A percentile compares a stretch with the other conserved stretches of the same genome.
phyloP scores from a whole-genome alignment of 768 basidiomycete species.

The Psilocybe tampanensis region DNA sequence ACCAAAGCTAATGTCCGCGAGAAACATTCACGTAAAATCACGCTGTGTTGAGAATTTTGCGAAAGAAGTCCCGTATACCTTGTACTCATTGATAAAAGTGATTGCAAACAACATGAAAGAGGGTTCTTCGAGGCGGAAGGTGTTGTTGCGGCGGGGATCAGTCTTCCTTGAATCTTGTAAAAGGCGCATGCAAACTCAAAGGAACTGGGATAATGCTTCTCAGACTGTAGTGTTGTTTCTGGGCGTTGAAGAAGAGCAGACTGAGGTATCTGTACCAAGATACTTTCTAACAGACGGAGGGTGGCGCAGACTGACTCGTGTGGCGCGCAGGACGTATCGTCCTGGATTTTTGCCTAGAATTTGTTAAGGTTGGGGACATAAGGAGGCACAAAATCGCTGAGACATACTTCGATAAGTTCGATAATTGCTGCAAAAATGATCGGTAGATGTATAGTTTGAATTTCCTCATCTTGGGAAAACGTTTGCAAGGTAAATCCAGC shows the following conservation, averaged over 20 bases:
- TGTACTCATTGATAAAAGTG: conserved; percentile 48
- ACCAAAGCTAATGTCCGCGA: conserved; percentile 55
- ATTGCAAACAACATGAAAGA: conserved; percentile 59
- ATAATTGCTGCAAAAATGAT: conserved; percentile 71
- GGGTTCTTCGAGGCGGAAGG: conserved; percentile 42
- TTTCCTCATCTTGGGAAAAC: conserved; percentile 90
- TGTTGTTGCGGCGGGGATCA: conserved; percentile 18
- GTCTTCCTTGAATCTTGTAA: conserved; percentile 48
- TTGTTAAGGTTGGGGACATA: conserved; percentile 24
- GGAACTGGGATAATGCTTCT: conserved; percentile 37
- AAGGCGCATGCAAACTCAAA: conserved; percentile 63
- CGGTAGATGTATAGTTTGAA: conserved; percentile 78
- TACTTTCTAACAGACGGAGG: conserved; percentile 53
- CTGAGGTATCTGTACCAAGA: conserved; percentile 53
- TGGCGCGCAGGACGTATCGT: conserved; percentile 34
- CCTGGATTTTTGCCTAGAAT: conserved; percentile 33
- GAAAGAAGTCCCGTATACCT: conserved; percentile 43
- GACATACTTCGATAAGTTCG: conserved; percentile 65
- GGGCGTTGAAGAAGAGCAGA: conserved; percentile 54
- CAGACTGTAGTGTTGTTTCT: conserved; percentile 39
- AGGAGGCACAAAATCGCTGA: not conserved
- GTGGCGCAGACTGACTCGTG: conserved; percentile 40
- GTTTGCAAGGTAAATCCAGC: conserved; percentile 71
- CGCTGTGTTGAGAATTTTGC: conserved; percentile 30
- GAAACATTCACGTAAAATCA: conserved; percentile 49